Conservation (phyloP, 2,329 filamentous ascomycete species). For the Kalmusia sp. region DNA sequence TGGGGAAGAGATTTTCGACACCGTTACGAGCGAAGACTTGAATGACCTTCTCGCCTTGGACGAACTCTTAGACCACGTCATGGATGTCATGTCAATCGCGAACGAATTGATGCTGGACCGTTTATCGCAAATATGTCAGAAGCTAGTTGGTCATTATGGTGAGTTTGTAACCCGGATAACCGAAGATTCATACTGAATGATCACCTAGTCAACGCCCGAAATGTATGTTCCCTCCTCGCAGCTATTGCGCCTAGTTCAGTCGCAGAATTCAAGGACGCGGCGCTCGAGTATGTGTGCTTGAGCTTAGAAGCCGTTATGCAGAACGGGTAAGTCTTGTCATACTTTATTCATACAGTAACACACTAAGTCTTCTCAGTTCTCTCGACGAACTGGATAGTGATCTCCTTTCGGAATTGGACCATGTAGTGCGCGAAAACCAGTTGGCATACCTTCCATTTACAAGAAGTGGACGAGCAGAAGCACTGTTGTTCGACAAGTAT, state of each 20-base stretch:
- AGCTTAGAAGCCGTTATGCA: constrained; percentile 93
- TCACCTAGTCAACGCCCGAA: constrained; percentile 62
- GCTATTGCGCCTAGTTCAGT: constrained; percentile 84
- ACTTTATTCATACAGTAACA: background rate
- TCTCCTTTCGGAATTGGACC: constrained; percentile 80
- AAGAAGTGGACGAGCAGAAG: constrained; percentile 75
- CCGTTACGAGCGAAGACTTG: constrained; percentile 69
- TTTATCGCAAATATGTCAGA: constrained; percentile 88
- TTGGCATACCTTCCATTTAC: constrained; percentile 77
- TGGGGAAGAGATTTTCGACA: constrained; percentile 81
- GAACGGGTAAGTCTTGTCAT: constrained; percentile 64
- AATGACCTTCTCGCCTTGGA: constrained; percentile 63
- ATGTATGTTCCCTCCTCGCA: constrained; percentile 85
- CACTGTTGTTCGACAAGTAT: constrained; percentile 68
- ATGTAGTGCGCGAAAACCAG: constrained; percentile 82
- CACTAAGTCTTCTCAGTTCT: constrained; percentile 55
- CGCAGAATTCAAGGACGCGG: constrained; percentile 84
- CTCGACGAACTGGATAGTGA: constrained; percentile 87
- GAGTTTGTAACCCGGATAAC: constrained; percentile 29
- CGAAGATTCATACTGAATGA: background rate
- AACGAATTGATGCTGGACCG: constrained; percentile 97
- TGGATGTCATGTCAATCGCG: constrained; percentile 88
- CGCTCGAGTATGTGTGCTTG: constrained; percentile 87
- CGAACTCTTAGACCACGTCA: constrained; percentile 84
- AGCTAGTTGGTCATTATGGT: constrained; percentile 79